Evolutionary conservation across 2,329 filamentous ascomycete species (phyloP).

Genomic region (Zymoseptoria brevis): DNA sequence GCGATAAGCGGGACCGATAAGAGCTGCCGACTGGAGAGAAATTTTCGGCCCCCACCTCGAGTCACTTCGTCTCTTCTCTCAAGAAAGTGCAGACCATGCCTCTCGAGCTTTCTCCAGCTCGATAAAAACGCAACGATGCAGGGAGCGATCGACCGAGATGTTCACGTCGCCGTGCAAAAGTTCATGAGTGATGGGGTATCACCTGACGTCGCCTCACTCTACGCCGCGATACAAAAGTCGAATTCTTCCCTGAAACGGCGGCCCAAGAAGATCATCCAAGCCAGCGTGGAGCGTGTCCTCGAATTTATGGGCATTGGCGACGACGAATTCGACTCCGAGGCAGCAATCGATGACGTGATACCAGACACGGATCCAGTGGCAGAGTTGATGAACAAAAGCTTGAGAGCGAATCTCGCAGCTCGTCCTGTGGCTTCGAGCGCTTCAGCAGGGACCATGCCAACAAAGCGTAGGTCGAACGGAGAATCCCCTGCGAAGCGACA

Average conservation of each 20-base stretch:
- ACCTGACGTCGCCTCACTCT: constrained; percentile 42
- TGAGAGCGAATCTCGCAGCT: constrained; percentile 21
- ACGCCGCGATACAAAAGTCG: constrained; percentile 71
- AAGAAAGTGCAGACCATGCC: neutral
- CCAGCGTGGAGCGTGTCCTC: constrained; percentile 75
- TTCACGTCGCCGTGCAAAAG: constrained; percentile 46
- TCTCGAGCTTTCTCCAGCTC: neutral
- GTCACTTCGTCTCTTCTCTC: neutral
- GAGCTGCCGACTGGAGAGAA: neutral
- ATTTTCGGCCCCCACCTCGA: neutral
- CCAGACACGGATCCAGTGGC: constrained; percentile 20
- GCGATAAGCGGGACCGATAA: neutral
- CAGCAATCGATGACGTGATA: constrained; percentile 39
- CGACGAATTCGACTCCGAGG: constrained; percentile 47
- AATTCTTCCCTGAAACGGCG: constrained; percentile 80
- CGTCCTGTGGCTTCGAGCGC: constrained; percentile 2
- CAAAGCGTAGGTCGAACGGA: constrained; percentile 52
- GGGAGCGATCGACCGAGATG: constrained; percentile 34
- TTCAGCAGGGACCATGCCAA: constrained; percentile 33
- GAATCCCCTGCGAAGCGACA: constrained; percentile 61
- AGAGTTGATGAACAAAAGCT: constrained; percentile 56
- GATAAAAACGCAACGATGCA: neutral
- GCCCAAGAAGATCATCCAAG: constrained; percentile 73
- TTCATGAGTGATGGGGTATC: constrained; percentile 22
- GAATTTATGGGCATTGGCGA: constrained; percentile 59